Evolutionary conservation across 1,284 basidiomycete species (phyloP).

Genomic region (Vanrija pseudolonga): DNA sequence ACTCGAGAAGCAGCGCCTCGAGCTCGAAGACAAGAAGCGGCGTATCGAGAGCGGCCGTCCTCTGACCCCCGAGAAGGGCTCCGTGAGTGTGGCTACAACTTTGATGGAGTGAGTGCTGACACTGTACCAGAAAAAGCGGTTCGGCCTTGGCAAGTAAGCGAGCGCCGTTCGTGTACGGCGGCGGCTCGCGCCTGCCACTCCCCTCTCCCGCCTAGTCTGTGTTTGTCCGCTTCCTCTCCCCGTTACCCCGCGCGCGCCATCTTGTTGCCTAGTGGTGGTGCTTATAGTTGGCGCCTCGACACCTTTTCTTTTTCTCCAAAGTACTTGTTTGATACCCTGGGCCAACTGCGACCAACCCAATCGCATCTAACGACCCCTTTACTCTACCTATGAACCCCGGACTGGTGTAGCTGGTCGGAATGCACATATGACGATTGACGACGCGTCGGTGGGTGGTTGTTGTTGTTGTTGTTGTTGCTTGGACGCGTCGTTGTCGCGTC

Average conservation of each 20-base stretch:
- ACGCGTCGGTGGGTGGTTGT: not conserved
- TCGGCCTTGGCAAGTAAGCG: slow-evolving; percentile 46
- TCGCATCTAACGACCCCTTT: slow-evolving; percentile 19
- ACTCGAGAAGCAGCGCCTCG: slow-evolving; percentile 89
- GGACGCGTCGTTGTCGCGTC: no score
- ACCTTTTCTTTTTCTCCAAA: slow-evolving; percentile 3
- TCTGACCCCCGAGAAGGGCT: slow-evolving; percentile 84
- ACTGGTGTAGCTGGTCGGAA: slow-evolving; percentile 14
- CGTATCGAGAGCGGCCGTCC: slow-evolving; percentile 90
- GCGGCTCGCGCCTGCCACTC: not conserved
- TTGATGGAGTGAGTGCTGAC: not conserved
- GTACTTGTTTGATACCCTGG: slow-evolving; percentile 14
- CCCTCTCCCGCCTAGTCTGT: not conserved
- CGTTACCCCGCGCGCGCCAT: not conserved
- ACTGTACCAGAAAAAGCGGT: slow-evolving; percentile 40
- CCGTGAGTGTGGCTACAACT: slow-evolving; percentile 30
- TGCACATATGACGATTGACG: slow-evolving; percentile 21
- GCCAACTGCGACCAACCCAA: slow-evolving; percentile 15
- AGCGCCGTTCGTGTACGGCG: no score
- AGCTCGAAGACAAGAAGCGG: slow-evolving; percentile 98
- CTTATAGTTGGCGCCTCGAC: not conserved
- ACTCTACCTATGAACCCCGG: slow-evolving; percentile 20
- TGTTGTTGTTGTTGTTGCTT: no score
- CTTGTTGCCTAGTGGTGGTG: not conserved
- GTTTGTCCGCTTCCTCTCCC: not conserved